Base-by-base conservation (phyloP, 1,284 basidiomycete species). In the Trichosporon ovoides region DNA sequence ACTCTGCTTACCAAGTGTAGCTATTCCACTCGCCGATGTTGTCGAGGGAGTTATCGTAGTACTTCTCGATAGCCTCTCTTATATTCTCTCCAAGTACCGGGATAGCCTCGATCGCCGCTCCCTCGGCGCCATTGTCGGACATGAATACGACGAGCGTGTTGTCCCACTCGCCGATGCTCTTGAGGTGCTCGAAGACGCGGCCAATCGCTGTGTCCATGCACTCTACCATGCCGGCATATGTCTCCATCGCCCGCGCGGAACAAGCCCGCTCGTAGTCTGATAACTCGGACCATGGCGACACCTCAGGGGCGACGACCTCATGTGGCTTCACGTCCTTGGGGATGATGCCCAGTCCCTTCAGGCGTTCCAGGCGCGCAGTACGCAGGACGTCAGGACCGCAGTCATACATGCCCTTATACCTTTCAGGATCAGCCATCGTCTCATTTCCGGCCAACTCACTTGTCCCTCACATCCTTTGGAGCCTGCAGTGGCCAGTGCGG, bases 141-240 rank as follows among this genome's bases (percentile, higher is more conserved):
- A 64, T 64, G 59, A 76, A 76, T 28, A 76, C 60, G 38, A 76
- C 57, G 20, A 76, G 64, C 4, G 74, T 76, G 52, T 73, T 65
- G 52, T 75, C 73, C 19, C 69, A 38, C 51, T 73, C 67, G 4
- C 61, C 65, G 1, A 37, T 50, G 12, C 57, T 38, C 40, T 63
- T 54, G 14, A 73, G 62, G 19, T 59, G 55, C 3, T 61, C 54
- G 2, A 73, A 28, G 7, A 73, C 69, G 14, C 64, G 54, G 1
- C 70, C 72, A 18, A 73, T 70, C 46, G 69, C 51, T 13, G 56
- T 58, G 58, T 76, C 74, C 68, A 76, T 75, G n/a, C 54, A 55
- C 33, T 72, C 67, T 5, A 75, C 68, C 73, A 75, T 75, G 10
- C 65, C 72, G 13, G 73, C 73, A 48, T 75, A 75, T n/a, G 58